Conservation (phyloP, 1,284 basidiomycete genomes). For the Apiotrichum akiyoshidainum region DNA sequence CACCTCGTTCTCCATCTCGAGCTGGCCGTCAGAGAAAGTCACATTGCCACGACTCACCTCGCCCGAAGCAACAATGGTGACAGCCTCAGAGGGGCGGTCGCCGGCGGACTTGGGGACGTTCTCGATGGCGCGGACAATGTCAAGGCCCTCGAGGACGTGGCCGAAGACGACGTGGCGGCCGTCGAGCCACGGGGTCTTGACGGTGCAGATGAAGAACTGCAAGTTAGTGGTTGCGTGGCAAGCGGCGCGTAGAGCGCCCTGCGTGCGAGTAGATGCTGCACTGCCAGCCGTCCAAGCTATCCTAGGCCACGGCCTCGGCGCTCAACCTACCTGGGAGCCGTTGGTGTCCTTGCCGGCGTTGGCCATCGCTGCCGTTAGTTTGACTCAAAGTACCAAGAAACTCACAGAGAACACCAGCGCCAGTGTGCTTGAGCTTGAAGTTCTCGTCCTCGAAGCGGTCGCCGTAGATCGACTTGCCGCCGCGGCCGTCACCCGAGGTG, state of each 20-base stretch:
- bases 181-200: conserved; percentile 64
- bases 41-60: conserved; percentile 58
- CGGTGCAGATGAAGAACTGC: conserved; percentile 69
- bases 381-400: not conserved
- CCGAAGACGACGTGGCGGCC: conserved; percentile 73
- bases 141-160: conserved; percentile 83
- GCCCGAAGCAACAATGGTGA: conserved; percentile 74
- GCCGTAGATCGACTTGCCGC: conserved; percentile 62
- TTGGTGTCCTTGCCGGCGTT: conserved; percentile 63
- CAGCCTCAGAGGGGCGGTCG: conserved; percentile 68
- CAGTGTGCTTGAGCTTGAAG: conserved; percentile 86
- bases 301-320: not conserved
- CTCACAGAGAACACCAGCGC: conserved; percentile 68
- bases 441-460: conserved; percentile 66
- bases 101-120: conserved; percentile 60
- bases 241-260: no score
- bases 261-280: no score
- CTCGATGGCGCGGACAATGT: conserved; percentile 73
- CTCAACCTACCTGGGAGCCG: conserved; percentile 36
- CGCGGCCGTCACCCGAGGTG: conserved; percentile 62
- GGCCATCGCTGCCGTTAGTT: conserved; percentile 65
- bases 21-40: conserved; percentile 50
- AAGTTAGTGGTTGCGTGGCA: not conserved
- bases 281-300: no score
- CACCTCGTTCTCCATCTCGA: conserved; percentile 60